These are phyloP conservation scores for Colletotrichum eremochloae DNA, from an alignment of 2,329 filamentous ascomycete species.

Conservation along the genomic window DNA sequence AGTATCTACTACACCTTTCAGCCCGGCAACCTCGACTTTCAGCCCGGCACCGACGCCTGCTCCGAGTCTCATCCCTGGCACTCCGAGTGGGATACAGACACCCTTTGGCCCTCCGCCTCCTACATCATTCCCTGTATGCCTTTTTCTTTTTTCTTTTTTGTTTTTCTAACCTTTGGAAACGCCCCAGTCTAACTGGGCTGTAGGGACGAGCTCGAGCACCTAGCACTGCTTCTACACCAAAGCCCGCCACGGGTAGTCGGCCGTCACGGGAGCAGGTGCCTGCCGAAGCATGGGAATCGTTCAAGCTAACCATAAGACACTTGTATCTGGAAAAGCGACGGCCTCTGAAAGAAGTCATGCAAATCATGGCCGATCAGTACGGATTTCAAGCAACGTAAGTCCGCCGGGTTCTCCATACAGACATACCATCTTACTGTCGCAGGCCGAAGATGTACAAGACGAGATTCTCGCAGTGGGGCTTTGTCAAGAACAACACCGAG, in stretches of 20 bases:
- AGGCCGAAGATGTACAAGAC: slow-evolving; percentile 70
- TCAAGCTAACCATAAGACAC: slow-evolving; percentile 60
- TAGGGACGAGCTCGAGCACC: slow-evolving; percentile 36
- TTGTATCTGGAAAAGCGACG: slow-evolving; percentile 64
- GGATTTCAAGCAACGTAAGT: slow-evolving; percentile 64
- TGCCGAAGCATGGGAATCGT: slow-evolving; percentile 62
- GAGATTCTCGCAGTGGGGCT: slow-evolving; percentile 68
- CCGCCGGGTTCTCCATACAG: too few relatives aligned
- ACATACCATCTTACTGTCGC: slow-evolving; percentile 37
- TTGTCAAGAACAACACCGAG: slow-evolving; percentile 68
- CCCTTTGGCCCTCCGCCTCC: slow-evolving; percentile 39
- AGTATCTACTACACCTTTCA: slow-evolving; percentile 30
- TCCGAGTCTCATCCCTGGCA: slow-evolving; percentile 28
- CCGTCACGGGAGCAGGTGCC: slow-evolving; percentile 59
- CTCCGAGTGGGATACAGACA: slow-evolving; percentile 33
- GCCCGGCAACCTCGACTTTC: slow-evolving; percentile 31
- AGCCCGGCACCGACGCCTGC: slow-evolving; percentile 40
- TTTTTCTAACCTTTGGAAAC: not conserved
- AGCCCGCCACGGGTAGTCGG: slow-evolving; percentile 50
- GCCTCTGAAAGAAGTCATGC: slow-evolving; percentile 66
- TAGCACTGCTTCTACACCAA: slow-evolving; percentile 46
- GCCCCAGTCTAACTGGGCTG: slow-evolving; percentile 21
- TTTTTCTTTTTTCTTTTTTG: not conserved
- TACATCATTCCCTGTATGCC: slow-evolving; percentile 40
- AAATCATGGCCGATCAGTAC: slow-evolving; percentile 63